phyloP scores from a whole-genome alignment of 768 basidiomycete genomes.

The Tephrocybe sp. region DNA sequence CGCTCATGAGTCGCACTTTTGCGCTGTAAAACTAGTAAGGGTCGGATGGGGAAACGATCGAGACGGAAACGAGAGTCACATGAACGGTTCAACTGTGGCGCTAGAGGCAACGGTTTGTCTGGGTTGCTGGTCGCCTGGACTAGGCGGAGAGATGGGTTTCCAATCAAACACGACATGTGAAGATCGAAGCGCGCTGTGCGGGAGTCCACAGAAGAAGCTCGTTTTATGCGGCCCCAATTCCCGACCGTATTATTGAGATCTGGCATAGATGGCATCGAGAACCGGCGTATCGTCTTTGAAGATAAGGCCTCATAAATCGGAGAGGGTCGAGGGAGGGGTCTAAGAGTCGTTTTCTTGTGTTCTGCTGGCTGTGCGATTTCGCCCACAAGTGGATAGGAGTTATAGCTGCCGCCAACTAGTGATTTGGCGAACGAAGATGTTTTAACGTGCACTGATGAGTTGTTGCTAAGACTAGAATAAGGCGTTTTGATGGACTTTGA shows the following conservation, averaged over 20 bases:
- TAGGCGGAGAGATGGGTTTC: slow-evolving; percentile 21
- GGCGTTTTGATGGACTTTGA: slow-evolving; percentile 7
- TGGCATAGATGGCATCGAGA: slow-evolving; percentile 26
- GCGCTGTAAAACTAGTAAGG: slow-evolving; percentile 1
- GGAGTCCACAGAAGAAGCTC: slow-evolving; percentile 24
- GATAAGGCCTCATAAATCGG: slow-evolving; percentile 14
- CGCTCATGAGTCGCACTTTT: background rate
- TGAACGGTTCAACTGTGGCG: slow-evolving; percentile 6
- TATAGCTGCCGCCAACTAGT: slow-evolving; percentile 10
- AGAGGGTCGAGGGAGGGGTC: slow-evolving; percentile 18
- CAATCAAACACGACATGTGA: slow-evolving; percentile 11
- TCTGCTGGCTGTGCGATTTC: slow-evolving; percentile 1
- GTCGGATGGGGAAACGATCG: background rate
- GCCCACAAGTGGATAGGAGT: slow-evolving; percentile 1
- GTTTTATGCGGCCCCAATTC: slow-evolving; percentile 15
- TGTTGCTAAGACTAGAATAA: slow-evolving; percentile 9
- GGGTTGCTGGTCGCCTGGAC: slow-evolving; percentile 14
- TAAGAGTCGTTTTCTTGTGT: slow-evolving; percentile 13
- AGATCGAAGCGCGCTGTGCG: slow-evolving; percentile 17
- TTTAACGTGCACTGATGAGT: background rate
- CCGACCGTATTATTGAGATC: too few relatives aligned
- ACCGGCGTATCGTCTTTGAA: slow-evolving; percentile 18
- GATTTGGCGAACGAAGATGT: slow-evolving; percentile 17
- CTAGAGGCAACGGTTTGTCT: slow-evolving; percentile 19
- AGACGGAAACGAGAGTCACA: background rate